Evolutionary conservation across 176 grass and related monocot genomes (phyloP), one percentile per base, ranked within the genome.

Genomic region (Urochloa ruziziensis): DNA sequence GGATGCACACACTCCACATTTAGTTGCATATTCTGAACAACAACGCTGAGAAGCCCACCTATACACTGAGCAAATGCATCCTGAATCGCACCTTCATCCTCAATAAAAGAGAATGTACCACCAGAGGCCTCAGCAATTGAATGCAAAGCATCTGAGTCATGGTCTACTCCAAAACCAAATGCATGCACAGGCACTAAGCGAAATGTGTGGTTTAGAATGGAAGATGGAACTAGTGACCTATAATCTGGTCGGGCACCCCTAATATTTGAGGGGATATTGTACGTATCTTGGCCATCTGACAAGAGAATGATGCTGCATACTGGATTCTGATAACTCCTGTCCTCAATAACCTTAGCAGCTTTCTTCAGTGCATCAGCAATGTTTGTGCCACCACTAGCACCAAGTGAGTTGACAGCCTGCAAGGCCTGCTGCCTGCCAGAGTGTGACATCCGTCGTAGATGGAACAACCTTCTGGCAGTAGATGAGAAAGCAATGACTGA

Each of bases 41-140:
- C 93, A 72, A 99, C 91, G 51, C 93, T 99, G 60, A 95, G 89
- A 74, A 99, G 96, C 73, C 96, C 93, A 62, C 96, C 93, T 70
- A 99, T 99, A 76, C 96, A 99, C 79, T 99, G 96, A 76, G 96
- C 96, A 85, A 99, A 99, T 68, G 96, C 96, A 88, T 99, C 96
- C 77, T 99, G 96, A 85, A 99, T 94, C 54, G 87, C 91, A 87
- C 76, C 83, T 82, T 96, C 96, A 49, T 92, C 88, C 79, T 99
- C 96, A 4, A 99, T 96, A 36, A 99, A 99, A 70, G 96, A 99
- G 78, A 99, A 99, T 36, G 96, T 99, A 37, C 96, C 96, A 52
- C 96, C 85, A 70, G 96, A 99, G 72, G 77, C 81, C 86, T 99
- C 91, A 10, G 91, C 86, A 76, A 99, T 99, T 19, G 89, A 90